Evolutionary conservation across 352 stramenopile species (phyloP), one percentile per base, ranked within the genome.

Genomic region (Nothophytophthora sp.): DNA sequence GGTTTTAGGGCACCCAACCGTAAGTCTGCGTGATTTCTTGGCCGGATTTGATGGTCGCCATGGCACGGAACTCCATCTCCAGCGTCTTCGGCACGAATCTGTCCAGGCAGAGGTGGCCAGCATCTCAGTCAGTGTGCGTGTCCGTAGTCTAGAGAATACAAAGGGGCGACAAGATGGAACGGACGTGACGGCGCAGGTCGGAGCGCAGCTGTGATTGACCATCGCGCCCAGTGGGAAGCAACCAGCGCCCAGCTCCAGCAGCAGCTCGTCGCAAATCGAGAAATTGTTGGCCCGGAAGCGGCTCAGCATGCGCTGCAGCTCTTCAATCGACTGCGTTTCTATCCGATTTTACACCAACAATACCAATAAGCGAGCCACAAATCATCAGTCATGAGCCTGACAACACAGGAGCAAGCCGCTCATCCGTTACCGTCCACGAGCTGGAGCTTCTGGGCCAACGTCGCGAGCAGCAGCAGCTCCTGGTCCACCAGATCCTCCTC

Each of bases 261-360:
- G 40, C 36, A 81, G 25, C 9, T 86, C 79, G 48, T 92, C 79
- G 12, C 63, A 80, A 53, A 92, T 85, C n/a, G 65, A 70, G 27
- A 90, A 89, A 28, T 92, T 92, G 63, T 92, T 92, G 57, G 76
- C 82, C 29, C 67, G 67, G 50, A 90, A 90, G 12, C 81, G 76
- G 53, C 78, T 82, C 25, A 92, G 59, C 76, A 89, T 84, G 24
- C 63, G 62, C 53, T 82, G 65, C 38, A 90, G 53, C 41, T 83
- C 61, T 5, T 58, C 46, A 38, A 74, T 51, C 28, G 66, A 49
- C 28, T 45, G 42, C 4, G 27, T n/a, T 9, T n/a, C 40, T 47
- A 25, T 24, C 24, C 1, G 37, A 56, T 20, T 55, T 54, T 70
- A 16, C 28, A 59, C 20, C 29, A 59, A 37, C 9, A 36, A n/a